A percentile compares a stretch with the other conserved stretches of the same genome.
Conservation (phyloP, 495 filamentous ascomycete genomes). For the Penicillium crystallinum region DNA sequence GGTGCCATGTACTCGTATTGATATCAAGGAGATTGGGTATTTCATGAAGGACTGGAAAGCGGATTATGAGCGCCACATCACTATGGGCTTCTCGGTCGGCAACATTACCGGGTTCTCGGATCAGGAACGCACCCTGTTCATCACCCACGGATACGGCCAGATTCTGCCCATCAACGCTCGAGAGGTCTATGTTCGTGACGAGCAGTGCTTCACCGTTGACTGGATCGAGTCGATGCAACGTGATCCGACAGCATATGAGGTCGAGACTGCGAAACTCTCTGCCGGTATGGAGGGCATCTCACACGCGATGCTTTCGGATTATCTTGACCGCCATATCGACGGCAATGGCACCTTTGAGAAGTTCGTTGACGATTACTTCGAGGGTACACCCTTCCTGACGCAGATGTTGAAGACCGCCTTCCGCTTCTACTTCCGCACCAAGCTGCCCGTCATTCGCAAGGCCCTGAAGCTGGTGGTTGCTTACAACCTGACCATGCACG, state of each 20-base stretch:
- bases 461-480: conserved; percentile 86
- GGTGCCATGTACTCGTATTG: conserved; percentile 90
- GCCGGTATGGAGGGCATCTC: conserved; percentile 81
- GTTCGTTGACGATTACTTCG: conserved; percentile 91
- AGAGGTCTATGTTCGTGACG: conserved; percentile 84
- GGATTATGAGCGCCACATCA: conserved; percentile 85
- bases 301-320: conserved; percentile 70
- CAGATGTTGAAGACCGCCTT: conserved; percentile 92
- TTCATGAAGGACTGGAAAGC: conserved; percentile 99
- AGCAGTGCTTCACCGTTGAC: conserved; percentile 85
- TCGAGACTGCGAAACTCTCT: conserved; percentile 77
- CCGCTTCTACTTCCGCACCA: conserved; percentile 79
- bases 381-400: conserved; percentile 86
- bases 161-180: conserved; percentile 82
- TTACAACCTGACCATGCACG: conserved; percentile 86
- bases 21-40: conserved; percentile 93
- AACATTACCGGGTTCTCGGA: conserved; percentile 91
- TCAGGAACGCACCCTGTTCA: conserved; percentile 71
- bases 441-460: conserved; percentile 80
- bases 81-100: conserved; percentile 77
- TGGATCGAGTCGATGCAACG: conserved; percentile 77
- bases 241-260: conserved; percentile 70
- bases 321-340: conserved; percentile 88
- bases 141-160: conserved; percentile 87
- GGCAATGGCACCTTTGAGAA: conserved; percentile 70